These are phyloP conservation scores for Hypoxylon sp. DNA, from an alignment of 2,329 filamentous ascomycete genomes.

Conservation along the genomic window DNA sequence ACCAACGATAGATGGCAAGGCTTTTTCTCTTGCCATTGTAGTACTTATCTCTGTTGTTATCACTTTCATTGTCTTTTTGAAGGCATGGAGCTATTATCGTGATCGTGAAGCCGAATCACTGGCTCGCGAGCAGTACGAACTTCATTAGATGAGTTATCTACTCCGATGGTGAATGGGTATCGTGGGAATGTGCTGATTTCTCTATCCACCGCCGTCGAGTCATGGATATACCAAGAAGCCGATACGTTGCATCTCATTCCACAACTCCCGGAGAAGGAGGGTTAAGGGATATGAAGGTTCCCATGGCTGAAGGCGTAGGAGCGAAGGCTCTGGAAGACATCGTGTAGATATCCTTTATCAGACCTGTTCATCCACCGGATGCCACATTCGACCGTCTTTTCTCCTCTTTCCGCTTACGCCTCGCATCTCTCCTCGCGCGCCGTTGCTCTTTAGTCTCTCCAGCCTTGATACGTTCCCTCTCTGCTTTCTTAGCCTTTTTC, in stretches of 20 bases:
- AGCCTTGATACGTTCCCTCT: conserved; percentile 56
- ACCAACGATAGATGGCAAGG: too few relatives aligned
- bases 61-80: not conserved
- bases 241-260: not conserved
- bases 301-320: not conserved
- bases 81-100: not conserved
- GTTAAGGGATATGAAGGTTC: not conserved
- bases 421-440: conserved; percentile 61
- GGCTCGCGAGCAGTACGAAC: conserved; percentile 9
- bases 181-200: not conserved
- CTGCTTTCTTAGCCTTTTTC: conserved; percentile 63
- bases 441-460: conserved; percentile 64
- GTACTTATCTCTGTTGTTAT: not conserved
- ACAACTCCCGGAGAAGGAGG: not conserved
- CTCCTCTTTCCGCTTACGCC: conserved; percentile 57
- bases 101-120: not conserved
- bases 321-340: not conserved
- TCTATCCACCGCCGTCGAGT: not conserved
- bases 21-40: not conserved
- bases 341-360: not conserved
- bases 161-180: not conserved
- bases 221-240: not conserved
- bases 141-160: conserved; percentile 3
- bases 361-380: conserved; percentile 31
- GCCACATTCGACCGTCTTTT: conserved; percentile 49